Evolutionary conservation across 164 flowering plant genomes (phyloP).

Genomic region (Protea cynaroides): DNA sequence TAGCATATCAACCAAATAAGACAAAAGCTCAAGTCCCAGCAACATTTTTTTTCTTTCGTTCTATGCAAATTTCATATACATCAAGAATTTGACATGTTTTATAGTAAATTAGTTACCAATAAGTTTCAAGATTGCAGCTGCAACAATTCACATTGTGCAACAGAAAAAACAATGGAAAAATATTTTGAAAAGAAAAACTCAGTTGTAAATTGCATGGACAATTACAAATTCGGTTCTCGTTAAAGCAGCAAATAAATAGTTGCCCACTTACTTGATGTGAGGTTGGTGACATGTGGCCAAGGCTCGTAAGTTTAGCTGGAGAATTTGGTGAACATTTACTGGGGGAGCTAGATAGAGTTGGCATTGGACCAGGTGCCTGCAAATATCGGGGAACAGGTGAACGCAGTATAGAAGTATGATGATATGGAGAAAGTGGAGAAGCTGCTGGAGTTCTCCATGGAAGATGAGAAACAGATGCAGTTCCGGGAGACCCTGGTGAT

Average conservation of each 20-base stretch:
- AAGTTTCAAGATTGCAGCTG: no score
- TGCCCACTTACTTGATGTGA: constrained; percentile 22
- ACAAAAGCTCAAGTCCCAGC: no score
- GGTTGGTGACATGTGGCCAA: constrained; percentile 20
- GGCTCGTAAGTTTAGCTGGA: constrained; percentile 13
- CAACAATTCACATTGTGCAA: no score
- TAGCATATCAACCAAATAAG: no score
- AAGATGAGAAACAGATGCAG: constrained; percentile 13
- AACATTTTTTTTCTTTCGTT: no score
- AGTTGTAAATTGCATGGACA: no score
- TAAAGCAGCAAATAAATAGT: neutral
- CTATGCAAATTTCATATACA: no score
- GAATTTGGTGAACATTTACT: constrained; percentile 21
- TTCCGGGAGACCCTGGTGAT: constrained; percentile 28
- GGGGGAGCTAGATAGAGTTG: constrained; percentile 31
- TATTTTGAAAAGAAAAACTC: neutral
- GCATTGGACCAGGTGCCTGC: constrained; percentile 28
- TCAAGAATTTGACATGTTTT: no score
- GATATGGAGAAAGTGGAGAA: constrained; percentile 39
- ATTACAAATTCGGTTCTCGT: neutral
- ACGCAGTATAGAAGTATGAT: constrained; percentile 25
- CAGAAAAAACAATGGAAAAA: no score
- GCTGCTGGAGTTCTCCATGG: constrained; percentile 23
- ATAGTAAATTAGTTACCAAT: no score
- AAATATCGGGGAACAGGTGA: constrained; percentile 39